phyloP scores from a whole-genome alignment of 2,329 filamentous ascomycete species.

The Alternaria gansuensis region DNA sequence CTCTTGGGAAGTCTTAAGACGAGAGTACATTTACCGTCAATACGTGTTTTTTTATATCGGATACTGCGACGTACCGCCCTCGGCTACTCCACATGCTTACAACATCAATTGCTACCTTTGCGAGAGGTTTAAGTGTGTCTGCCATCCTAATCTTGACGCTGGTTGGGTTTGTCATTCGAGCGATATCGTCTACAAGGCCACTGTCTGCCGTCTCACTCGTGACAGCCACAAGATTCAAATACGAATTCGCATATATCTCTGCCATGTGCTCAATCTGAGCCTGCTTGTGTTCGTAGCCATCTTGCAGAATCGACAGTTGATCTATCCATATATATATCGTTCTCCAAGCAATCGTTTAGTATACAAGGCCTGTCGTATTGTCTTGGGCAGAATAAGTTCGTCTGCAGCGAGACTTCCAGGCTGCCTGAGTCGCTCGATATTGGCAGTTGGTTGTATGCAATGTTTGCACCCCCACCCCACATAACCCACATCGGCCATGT shows the following conservation, averaged over 20 bases:
- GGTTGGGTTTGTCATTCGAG: background rate
- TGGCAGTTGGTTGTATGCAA: accelerated
- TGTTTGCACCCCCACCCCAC: background rate
- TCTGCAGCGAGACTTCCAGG: accelerated
- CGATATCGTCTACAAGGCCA: background rate
- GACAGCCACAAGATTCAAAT: accelerated
- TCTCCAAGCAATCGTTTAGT: background rate
- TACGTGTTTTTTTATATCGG: background rate
- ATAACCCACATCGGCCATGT: background rate
- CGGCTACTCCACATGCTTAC: background rate
- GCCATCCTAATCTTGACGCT: no score
- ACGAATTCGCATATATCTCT: background rate
- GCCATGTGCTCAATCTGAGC: background rate
- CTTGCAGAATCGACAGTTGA: background rate
- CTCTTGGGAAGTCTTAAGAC: background rate
- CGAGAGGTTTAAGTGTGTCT: no score
- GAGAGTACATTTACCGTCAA: background rate
- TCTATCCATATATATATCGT: background rate
- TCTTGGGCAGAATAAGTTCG: background rate
- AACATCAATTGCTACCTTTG: no score
- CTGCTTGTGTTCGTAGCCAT: background rate
- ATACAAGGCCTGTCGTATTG: background rate
- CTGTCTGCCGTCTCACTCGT: background rate
- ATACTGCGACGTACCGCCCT: background rate
- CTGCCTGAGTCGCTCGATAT: background rate